Conservation (phyloP, 2,329 filamentous ascomycete species). For the Colletotrichum sp. region DNA sequence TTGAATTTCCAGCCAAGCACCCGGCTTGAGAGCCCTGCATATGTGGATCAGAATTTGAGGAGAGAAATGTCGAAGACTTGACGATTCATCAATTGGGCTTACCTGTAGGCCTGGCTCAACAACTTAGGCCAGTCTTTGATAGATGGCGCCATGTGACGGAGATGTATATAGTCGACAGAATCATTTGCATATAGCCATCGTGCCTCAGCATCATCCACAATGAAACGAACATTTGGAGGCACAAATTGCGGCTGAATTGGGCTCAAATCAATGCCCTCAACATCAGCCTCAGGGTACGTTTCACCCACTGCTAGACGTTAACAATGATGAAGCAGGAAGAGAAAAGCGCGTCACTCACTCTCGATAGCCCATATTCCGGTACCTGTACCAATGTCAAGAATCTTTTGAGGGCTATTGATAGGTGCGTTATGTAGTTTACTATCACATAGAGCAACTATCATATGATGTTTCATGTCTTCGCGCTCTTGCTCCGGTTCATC, state of each 20-base stretch:
- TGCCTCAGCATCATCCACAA: conserved; percentile 67
- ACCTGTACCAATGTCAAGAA: conserved; percentile 29
- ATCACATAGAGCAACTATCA: conserved; percentile 42
- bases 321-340: background rate
- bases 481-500: conserved; percentile 45
- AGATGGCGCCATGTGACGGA: conserved; percentile 31
- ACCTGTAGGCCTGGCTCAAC: background rate
- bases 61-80: background rate
- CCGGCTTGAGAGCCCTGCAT: conserved; percentile 20
- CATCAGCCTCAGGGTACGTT: conserved; percentile 23
- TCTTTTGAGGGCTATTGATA: background rate
- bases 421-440: conserved; percentile 25
- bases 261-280: conserved; percentile 38
- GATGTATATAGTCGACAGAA: conserved; percentile 27
- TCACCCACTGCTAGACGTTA: conserved; percentile 33
- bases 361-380: conserved; percentile 46
- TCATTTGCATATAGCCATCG: background rate
- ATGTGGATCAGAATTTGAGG: background rate
- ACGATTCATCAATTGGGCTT: background rate
- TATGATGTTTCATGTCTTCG: conserved; percentile 43
- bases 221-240: conserved; percentile 77
- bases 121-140: conserved; percentile 34
- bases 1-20: conserved; percentile 8
- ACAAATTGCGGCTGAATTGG: conserved; percentile 43
- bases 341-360: background rate